Base-by-base conservation (phyloP, 805 yeast species). In the Starmerella apicola region DNA sequence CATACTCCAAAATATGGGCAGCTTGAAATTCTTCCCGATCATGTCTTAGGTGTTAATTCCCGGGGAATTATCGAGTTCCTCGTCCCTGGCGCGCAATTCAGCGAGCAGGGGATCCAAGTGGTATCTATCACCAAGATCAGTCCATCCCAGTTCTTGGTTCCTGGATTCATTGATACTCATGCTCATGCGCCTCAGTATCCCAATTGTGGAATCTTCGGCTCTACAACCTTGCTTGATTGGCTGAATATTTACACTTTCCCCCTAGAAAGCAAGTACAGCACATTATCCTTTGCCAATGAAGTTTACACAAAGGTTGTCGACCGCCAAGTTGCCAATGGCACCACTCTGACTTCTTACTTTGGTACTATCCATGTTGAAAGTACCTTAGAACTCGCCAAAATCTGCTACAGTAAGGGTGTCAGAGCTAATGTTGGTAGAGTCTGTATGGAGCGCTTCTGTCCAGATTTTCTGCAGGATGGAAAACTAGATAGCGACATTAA, bases 391-490 rank as follows among this genome's bases (percentile, higher is more conserved):
- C 70, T 91, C 52, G 94, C 94, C 1, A 80, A 78, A 43, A 56
- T 80, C 13, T 75, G 88, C 26, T 61, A 76, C 10, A 44, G 64
- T 29, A 50, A 63, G 23, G 94, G 95, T 28, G 97, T 86, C 60
- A 66, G 96, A 45, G 95, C 95, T 0, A 70, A 81, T 39, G 74
- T 91, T 28, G 98, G 98, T 3, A 78, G 88, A 51, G 94, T 84
- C 17, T 91, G 97, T 57, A 91, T 91, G 97, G 79, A 85, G 55
- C 70, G 72, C 45, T 78, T 82, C 61, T 72, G 83, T 1, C 93
- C 91, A 0, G 78, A 71, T 23, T 52, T 54, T 23, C 86, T 82
- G 51, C 63, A 74, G 5, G 52, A 64, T 4, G 74, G 71, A 28
- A 70, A 81, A 27, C 56, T 76, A 31, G 52, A 60, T 16, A 67